These are phyloP conservation scores for Excoecaria agallocha DNA, from an alignment of 345 rosid species.

Conservation along the genomic window DNA sequence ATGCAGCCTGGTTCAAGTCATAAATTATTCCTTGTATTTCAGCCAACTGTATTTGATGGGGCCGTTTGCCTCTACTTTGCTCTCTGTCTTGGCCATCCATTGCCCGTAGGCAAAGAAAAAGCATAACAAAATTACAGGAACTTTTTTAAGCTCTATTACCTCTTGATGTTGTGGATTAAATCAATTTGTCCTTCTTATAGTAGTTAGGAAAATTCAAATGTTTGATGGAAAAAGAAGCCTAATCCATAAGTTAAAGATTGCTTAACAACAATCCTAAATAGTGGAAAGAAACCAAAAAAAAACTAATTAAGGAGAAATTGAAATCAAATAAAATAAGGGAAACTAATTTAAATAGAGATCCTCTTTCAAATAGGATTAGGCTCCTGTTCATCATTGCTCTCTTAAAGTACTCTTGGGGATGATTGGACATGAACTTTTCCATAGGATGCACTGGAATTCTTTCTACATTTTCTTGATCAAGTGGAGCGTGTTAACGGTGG, in stretches of 20 bases:
- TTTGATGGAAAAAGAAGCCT: neutral
- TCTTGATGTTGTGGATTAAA: too few relatives aligned
- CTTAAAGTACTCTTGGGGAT: neutral
- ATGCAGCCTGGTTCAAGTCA: too few relatives aligned
- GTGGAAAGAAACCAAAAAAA: neutral
- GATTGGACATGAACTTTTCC: slow-evolving; percentile 9
- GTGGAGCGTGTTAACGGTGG: slow-evolving; percentile 74
- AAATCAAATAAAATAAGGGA: neutral
- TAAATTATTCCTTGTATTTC: too few relatives aligned
- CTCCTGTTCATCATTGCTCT: neutral
- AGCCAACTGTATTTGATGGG: too few relatives aligned
- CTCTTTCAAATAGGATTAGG: neutral
- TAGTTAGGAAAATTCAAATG: neutral
- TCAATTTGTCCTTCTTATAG: neutral
- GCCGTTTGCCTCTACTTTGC: too few relatives aligned
- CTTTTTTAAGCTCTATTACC: too few relatives aligned
- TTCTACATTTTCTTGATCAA: slow-evolving; percentile 87
- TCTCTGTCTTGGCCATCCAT: too few relatives aligned
- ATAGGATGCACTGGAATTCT: slow-evolving; percentile 97
- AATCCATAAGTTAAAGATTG: neutral
- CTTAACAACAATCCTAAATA: neutral
- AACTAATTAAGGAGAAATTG: neutral
- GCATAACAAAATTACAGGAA: too few relatives aligned
- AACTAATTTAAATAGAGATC: neutral
- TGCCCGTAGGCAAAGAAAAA: too few relatives aligned